phyloP scores from a whole-genome alignment of 139 green algal genomes.

The Volvox reticuliferus region DNA sequence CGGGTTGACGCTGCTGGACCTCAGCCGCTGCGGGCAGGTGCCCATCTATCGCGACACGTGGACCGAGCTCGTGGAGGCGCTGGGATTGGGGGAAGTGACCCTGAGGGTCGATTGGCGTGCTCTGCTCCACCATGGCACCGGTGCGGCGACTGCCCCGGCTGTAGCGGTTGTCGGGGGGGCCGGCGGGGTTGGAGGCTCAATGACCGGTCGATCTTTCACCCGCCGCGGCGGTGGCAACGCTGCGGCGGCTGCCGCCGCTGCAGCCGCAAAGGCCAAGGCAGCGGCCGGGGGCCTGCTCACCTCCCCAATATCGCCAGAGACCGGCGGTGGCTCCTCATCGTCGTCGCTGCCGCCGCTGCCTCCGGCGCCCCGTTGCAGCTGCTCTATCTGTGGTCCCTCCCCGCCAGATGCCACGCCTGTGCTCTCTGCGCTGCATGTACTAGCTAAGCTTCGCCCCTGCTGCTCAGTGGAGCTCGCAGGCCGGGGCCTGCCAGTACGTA shows the following conservation, averaged over 20 bases:
- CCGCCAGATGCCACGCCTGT: conserved; percentile 19
- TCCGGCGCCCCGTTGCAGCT: conserved; percentile 18
- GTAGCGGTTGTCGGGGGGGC: background rate
- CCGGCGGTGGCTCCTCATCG: background rate
- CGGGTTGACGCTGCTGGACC: conserved; percentile 36
- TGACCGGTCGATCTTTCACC: background rate
- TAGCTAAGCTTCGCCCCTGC: background rate
- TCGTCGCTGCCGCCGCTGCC: background rate
- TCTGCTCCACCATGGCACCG: background rate
- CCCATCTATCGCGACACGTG: conserved; percentile 2
- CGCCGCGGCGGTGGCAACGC: background rate
- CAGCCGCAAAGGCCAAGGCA: background rate
- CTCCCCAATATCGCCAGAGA: background rate
- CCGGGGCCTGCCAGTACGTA: conserved; percentile 32
- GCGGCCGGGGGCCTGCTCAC: background rate
- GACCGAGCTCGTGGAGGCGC: conserved; percentile 16
- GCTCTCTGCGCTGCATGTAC: conserved; percentile 15
- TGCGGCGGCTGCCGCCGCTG: background rate
- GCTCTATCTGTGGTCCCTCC: conserved; percentile 27
- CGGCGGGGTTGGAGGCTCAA: background rate
- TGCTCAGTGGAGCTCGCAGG: conserved; percentile 20
- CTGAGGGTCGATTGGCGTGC: conserved; percentile 23
- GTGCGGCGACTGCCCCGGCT: background rate
- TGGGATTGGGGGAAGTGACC: background rate
- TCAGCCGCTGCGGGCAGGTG: conserved; percentile 7